Base-by-base conservation (phyloP, 495 filamentous ascomycete genomes). In the Haplographium delicatum region DNA sequence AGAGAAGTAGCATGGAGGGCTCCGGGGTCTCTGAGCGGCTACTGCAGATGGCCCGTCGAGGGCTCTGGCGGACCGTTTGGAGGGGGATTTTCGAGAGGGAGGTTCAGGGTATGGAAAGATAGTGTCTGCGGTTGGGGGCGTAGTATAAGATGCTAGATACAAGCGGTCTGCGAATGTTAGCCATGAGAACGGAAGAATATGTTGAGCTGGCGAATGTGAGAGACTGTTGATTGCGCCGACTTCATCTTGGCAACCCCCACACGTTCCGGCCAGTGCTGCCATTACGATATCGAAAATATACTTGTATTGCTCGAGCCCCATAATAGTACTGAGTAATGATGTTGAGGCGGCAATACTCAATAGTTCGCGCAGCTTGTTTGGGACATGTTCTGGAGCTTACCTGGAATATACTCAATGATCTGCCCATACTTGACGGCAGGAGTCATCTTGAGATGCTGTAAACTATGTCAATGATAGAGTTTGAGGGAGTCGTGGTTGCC, bases 101-200 rank as follows among this genome's bases (percentile, higher is more conserved):
- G 79, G 72, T 11, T 76, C 64, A 19, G 84, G 79, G 62, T 88
- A 96, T 44, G 93, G 93, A 67, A 99, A 97, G 34, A 84, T 79
- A 3, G 93, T 95, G 58, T 83, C 75, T 30, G 77, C 79, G 50
- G 80, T 82, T 20, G 93, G 93, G 13, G 87, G 69, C 49, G 88
- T 81, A 37, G 89, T 83, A 64, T 96, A 99, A 40, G 90, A 87
- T 50, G 89, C 94, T 47, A 97, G 81, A 65, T 97, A 99, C 24
- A 99, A 77, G 34, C 90, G 90, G 68, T 96, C 93, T 96, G 68
- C 56, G 40, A 46, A 54, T 43, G 46, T 62, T 57, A 62, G 56
- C 51, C 41, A 51, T 22, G 46, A 41, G 38, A 22, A 38, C 44
- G 47, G 46, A 27, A 59, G n/a, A 46, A 47, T 15, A 13, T 23